phyloP scores from a whole-genome alignment of 2,329 filamentous ascomycete species.

The Phaeosphaeria sp. region DNA sequence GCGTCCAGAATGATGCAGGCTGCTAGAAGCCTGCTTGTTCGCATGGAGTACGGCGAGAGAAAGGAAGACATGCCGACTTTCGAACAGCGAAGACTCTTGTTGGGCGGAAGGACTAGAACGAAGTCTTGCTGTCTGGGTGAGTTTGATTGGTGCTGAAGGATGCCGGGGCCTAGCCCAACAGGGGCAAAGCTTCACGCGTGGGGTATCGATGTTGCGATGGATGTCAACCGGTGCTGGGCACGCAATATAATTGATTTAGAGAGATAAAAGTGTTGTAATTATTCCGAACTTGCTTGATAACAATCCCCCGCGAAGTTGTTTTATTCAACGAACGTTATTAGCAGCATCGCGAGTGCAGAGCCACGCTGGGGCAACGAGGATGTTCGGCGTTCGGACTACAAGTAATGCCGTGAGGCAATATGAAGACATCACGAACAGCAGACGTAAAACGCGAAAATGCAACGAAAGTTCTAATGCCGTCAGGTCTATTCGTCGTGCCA shows the following conservation, averaged over 20 bases:
- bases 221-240: too few species aligned
- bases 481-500: slow-evolving; percentile 1
- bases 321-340: too few species aligned
- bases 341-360: too few species aligned
- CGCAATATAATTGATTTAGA: too few species aligned
- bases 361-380: too few species aligned
- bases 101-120: background rate
- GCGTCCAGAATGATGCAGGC: background rate
- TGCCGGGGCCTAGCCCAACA: slow-evolving; percentile 2
- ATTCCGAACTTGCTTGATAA: too few species aligned
- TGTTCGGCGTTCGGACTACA: too few species aligned
- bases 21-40: slow-evolving; percentile 2
- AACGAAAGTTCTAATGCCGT: too few species aligned
- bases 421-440: background rate
- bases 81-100: background rate
- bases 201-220: background rate
- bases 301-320: too few species aligned
- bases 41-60: background rate
- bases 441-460: background rate
- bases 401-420: too few species aligned
- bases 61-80: background rate
- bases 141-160: background rate
- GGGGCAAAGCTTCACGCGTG: background rate
- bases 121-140: background rate
- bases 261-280: too few species aligned